These are phyloP conservation scores for Phenoliferia sp. DNA, from an alignment of 1,284 basidiomycete genomes.

Conservation along the genomic window DNA sequence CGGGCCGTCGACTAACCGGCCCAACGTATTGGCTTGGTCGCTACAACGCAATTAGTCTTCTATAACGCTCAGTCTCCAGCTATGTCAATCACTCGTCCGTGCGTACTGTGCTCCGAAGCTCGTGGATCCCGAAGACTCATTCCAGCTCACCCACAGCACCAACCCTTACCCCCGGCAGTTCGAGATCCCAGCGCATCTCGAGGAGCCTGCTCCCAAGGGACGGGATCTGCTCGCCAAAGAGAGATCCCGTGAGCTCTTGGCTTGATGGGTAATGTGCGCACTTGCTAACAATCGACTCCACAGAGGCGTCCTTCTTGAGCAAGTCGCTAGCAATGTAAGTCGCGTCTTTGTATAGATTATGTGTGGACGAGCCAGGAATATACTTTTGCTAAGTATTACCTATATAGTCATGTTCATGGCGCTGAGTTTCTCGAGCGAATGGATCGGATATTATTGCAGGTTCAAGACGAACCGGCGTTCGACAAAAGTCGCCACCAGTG, in stretches of 20 bases:
- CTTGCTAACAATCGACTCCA: neutral
- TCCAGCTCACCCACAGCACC: too few species aligned
- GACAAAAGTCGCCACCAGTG: neutral
- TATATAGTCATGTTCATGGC: neutral
- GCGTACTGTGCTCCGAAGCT: too few species aligned
- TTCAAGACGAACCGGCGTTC: neutral
- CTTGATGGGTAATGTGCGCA: neutral
- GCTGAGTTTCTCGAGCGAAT: neutral
- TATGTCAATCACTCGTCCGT: too few species aligned
- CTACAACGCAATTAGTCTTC: too few species aligned
- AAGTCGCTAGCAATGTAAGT: neutral
- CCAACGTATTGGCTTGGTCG: too few species aligned
- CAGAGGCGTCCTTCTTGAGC: neutral
- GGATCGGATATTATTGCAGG: neutral
- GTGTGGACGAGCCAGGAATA: neutral
- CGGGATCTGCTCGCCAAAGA: neutral
- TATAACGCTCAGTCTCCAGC: too few species aligned
- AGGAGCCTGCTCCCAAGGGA: neutral
- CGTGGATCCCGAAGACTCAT: too few species aligned
- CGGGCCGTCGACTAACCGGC: too few species aligned
- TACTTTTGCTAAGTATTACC: neutral
- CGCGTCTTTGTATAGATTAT: neutral
- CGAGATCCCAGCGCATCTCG: neutral
- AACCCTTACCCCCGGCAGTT: neutral
- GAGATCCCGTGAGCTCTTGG: neutral